Base-by-base conservation (phyloP, 192 early-diverging fungal species). In the Gorgonomyces haynaldii region DNA sequence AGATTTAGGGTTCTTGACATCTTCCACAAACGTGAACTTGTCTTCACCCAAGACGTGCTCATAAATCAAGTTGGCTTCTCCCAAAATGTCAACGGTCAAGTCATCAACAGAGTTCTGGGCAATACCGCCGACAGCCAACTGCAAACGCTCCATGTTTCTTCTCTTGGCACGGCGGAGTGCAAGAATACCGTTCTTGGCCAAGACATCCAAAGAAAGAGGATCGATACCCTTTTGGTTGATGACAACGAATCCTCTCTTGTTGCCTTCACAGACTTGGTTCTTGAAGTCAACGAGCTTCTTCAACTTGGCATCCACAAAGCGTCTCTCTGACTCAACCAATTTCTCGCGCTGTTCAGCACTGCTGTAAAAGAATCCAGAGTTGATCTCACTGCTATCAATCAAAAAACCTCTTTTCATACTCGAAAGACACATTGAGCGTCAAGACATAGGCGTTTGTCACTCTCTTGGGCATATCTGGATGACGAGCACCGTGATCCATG, bases 221-320 rank as follows among this genome's bases (percentile, higher is more conserved):
- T 98, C 96, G 52, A 98, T 92, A 41, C 96, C 96, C 78, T 98
- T 98, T 62, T 98, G 96, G 78, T 98, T 98, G 63, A 98, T 82
- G 34, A 98, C 70, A 15, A 97, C 88, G 62, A 98, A 98, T 31
- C 88, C 85, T 54, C 81, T 79, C 62, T 87, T 83, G 52, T 84
- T 78, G 60, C 85, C 74, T 31, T 72, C 71, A 78, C 89, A 93
- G 23, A 98, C 87, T n/a, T 66, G 57, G 61, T 94, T 96, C 70
- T 97, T 98, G 55, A 98, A 82, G 26, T 96, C 96, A 4, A 98
- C 84, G 50, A 98, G 77, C 66, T 93, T 91, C 56, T 84, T 83
- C 17, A 96, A 65, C 59, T 86, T 89, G 17, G 85, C 86, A 64
- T 98, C 96, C 19, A 96, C 89, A 55, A 91, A 90, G 50, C 85